Evolutionary conservation across 225 moss, liverwort and hornwort species (phyloP).

Genomic region (Anthoceros angustus): DNA sequence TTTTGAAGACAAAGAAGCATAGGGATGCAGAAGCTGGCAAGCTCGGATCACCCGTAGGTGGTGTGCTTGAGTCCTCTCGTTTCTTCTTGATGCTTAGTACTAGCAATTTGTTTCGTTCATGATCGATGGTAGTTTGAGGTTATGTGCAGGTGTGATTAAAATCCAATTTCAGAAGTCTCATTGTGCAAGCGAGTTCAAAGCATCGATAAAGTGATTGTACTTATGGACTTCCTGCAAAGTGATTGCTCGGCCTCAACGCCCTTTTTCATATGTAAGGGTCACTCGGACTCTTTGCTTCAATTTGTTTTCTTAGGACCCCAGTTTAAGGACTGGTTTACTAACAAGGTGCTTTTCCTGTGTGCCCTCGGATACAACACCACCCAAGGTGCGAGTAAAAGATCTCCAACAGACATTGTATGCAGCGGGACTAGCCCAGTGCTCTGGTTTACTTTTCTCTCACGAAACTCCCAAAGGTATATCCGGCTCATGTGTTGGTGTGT

Average conservation of each 20-base stretch:
- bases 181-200: not conserved
- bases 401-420: not conserved
- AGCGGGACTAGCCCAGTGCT: not conserved
- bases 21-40: not conserved
- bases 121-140: not conserved
- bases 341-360: too few relatives aligned
- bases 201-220: not conserved
- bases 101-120: not conserved
- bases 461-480: too few relatives aligned
- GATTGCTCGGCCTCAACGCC: not conserved
- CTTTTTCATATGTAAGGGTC: not conserved
- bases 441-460: not conserved
- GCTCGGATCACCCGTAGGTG: not conserved
- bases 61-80: not conserved
- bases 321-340: too few relatives aligned
- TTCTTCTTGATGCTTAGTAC: not conserved
- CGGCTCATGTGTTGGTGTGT: too few relatives aligned
- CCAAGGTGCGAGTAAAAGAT: too few relatives aligned
- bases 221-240: not conserved
- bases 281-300: too few relatives aligned
- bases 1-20: too few relatives aligned
- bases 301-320: too few relatives aligned
- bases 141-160: not conserved
- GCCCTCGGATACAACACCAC: too few relatives aligned
- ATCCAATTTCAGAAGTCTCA: not conserved